Base-by-base conservation (phyloP, 177 flowering plant species). In the Vitis hybrid region DNA sequence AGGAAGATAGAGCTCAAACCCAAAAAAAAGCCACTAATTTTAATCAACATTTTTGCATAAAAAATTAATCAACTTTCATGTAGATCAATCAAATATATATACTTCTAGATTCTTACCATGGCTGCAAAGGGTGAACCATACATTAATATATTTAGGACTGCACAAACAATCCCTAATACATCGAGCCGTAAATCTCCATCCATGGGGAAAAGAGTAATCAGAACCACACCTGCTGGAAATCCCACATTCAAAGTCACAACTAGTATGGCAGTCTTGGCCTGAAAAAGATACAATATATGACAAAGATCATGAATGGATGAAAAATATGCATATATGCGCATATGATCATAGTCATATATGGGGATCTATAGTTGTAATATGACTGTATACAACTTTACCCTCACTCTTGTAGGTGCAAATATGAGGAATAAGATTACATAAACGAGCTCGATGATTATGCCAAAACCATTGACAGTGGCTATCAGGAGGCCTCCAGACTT, bases 391-490 rank as follows among this genome's bases (percentile, higher is more conserved):
- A 35, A 0, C 46, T 35, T 59, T 71, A 88, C 90, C 81, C 59
- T 83, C 72, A 81, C 73, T 40, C 21, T 76, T 15, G 74, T 52
- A 21, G 89, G 80, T 12, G 92, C 89, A 69, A 21, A 87, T 2
- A 75, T 51, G 2, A 88, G 83, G 72, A 87, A 88, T 2, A 88
- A 52, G 15, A 52, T 11, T 7, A 88, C n/a, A 58, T 72, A 88
- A 12, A 83, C 63, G 3, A 63, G 52, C 68, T 82, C 83, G 0
- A 79, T 70, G 0, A 83, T 48, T 3, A 72, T 50, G 4, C 92
- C 92, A 49, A 87, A 87, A 2, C 86, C 84, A 71, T 88, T 87
- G 9, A 85, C 70, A 48, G 92, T 87, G 48, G 89, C 85, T 0
- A 88, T 83, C 3, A 88, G 84, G 1, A 76, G 6, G 1, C 66